Evolutionary conservation across 2,329 filamentous ascomycete genomes (phyloP).

Genomic region (Amauroascus niger): DNA sequence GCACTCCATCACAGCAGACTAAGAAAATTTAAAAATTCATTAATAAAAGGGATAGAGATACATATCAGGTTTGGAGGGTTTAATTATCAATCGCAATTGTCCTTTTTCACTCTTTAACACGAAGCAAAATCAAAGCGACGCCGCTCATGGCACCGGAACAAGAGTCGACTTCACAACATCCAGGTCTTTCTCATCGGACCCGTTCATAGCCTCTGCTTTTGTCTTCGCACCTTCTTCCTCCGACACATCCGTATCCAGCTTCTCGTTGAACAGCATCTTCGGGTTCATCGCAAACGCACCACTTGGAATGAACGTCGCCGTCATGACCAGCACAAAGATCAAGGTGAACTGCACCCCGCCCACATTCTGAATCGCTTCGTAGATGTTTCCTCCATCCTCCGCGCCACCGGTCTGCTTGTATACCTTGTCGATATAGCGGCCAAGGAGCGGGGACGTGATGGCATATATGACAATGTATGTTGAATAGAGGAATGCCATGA

Average conservation of each 20-base stretch:
- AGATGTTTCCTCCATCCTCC: conserved; percentile 27
- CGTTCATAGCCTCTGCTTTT: neutral
- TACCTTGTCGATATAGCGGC: conserved; percentile 39
- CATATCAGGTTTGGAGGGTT: too few relatives aligned
- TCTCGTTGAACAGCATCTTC: conserved; percentile 15
- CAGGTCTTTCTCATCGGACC: neutral
- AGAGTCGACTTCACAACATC: neutral
- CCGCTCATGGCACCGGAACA: neutral
- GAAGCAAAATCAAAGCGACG: too few relatives aligned
- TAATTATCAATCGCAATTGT: too few relatives aligned
- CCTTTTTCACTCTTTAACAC: too few relatives aligned
- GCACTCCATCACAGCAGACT: neutral
- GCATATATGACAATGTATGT: conserved; percentile 43
- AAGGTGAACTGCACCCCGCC: conserved; percentile 41
- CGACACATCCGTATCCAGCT: conserved; percentile 3
- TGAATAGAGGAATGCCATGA: conserved; percentile 45
- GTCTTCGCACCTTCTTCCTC: neutral
- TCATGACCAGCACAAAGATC: conserved; percentile 34
- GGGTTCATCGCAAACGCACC: conserved; percentile 38
- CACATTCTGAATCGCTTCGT: conserved; percentile 36
- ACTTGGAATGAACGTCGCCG: conserved; percentile 39
- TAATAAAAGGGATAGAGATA: too few relatives aligned
- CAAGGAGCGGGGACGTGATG: conserved; percentile 38
- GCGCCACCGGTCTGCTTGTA: conserved; percentile 26
- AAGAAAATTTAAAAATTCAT: too few relatives aligned